Evolutionary conservation across 2,329 filamentous ascomycete species (phyloP).

Genomic region (Cladosporium cucumerinum): DNA sequence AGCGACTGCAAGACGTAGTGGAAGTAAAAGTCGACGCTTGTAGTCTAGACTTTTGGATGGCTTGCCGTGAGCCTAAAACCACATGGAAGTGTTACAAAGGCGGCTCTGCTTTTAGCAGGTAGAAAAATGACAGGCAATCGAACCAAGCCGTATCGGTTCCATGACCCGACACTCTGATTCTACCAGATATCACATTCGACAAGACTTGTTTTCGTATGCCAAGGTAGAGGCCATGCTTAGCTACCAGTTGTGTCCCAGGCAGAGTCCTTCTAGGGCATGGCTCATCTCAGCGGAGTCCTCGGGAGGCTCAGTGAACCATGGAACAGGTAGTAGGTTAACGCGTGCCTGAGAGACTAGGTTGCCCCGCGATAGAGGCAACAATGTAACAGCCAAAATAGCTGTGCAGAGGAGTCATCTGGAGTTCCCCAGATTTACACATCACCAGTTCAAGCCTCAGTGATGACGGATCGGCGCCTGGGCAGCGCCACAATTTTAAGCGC

Average conservation of each 20-base stretch:
- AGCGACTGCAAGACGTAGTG: background rate
- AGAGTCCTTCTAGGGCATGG: background rate
- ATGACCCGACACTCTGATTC: background rate
- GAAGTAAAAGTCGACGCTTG: background rate
- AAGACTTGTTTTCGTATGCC: background rate
- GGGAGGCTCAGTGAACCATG: background rate
- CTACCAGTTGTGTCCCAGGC: too few species aligned
- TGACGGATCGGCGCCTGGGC: background rate
- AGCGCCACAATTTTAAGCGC: slow-evolving; percentile 3
- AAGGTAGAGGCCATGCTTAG: background rate
- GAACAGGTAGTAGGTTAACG: background rate
- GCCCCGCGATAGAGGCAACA: background rate
- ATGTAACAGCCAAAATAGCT: background rate
- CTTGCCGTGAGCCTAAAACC: background rate
- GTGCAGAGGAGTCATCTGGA: background rate
- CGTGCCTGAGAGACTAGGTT: background rate
- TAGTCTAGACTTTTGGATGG: background rate
- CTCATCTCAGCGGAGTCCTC: background rate
- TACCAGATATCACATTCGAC: background rate
- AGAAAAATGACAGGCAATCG: background rate
- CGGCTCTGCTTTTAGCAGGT: background rate
- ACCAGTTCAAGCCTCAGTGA: background rate
- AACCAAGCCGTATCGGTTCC: background rate
- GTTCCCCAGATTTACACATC: background rate
- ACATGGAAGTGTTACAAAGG: background rate